Base-by-base conservation (phyloP, 257 asterid genomes). In the Thymus quinquecostatus region DNA sequence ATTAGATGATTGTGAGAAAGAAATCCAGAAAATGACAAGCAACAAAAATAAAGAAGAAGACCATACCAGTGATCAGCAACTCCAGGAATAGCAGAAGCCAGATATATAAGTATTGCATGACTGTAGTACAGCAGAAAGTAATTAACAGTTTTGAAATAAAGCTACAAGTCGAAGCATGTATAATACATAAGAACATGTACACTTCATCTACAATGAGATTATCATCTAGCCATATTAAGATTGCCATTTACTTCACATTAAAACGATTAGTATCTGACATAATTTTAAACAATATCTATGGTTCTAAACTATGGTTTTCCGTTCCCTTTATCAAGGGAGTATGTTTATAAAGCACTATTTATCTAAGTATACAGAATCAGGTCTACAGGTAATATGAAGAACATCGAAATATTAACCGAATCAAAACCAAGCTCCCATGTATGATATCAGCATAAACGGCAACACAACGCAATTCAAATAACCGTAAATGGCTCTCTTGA, bases 41-140 rank as follows among this genome's bases (percentile, higher is more conserved):
- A 2, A 32, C 2, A 72, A 68, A 60, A 40, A 63, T 41, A 32
- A 10, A 61, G 64, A 43, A 72, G 65, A n/a, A 4, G 34, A 76
- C 63, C 84, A 51, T 79, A 90, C 97, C 98, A 93, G 84, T 93
- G 98, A 79, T 87, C 97, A 21, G 96, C 90, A 69, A 90, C 87
- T 78, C 84, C 85, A 43, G 97, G 84, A 78, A 80, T 88, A 53
- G 91, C 87, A 64, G 86, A 77, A 14, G 96, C 94, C 76, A 93
- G 85, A 79, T 88, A 92, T 30, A 48, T 78, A 36, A 93, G 86
- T 73, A 93, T 87, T 27, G 97, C 97, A 75, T 93, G 97, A 78
- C 97, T 90, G 92, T 89, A 83, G 41, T 38, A 38, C 41, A 38
- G 29, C 54, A 73, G 5, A 75, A 32, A 33, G 45, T 41, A 72